These are phyloP conservation scores for Pneumocystis jirovecii DNA, from an alignment of 1,139 yeast species.

Conservation along the genomic window DNA sequence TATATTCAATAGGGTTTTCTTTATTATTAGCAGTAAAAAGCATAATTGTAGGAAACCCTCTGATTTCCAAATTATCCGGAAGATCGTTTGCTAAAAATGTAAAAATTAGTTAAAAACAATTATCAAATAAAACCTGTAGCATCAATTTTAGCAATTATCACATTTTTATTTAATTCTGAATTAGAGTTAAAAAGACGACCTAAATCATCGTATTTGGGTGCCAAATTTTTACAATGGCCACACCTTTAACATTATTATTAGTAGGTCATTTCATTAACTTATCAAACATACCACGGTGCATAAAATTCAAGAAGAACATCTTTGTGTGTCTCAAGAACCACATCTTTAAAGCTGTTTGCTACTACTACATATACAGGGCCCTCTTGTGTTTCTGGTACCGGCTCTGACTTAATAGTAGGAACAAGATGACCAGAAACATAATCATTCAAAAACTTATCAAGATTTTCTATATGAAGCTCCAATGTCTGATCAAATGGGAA, in stretches of 20 bases:
- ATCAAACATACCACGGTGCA: constrained; percentile 70
- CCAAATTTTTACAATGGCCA: constrained; percentile 94
- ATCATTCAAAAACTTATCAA: constrained; percentile 49
- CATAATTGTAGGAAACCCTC: constrained; percentile 87
- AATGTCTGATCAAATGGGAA: constrained; percentile 42
- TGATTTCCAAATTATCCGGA: constrained; percentile 38
- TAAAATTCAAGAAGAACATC: constrained; percentile 88
- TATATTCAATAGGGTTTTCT: constrained; percentile 53
- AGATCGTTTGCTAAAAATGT: constrained; percentile 56
- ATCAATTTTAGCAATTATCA: constrained; percentile 72
- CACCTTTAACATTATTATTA: constrained; percentile 22
- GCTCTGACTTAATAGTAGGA: constrained; percentile 74
- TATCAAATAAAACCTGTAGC: constrained; percentile 30
- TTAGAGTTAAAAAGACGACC: constrained; percentile 24
- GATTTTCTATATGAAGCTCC: constrained; percentile 30
- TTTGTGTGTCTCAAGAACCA: constrained; percentile 53
- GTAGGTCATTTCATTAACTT: not conserved
- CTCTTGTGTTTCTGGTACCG: constrained; percentile 66
- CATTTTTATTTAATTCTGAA: constrained; percentile 33
- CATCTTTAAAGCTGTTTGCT: constrained; percentile 63
- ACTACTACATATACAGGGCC: constrained; percentile 66
- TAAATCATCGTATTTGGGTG: constrained; percentile 81
- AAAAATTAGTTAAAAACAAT: not conserved
- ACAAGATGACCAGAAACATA: constrained; percentile 48
- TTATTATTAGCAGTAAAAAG: constrained; percentile 86